Base-by-base conservation (phyloP, 805 yeast species). In the Candida silvicultrix region DNA sequence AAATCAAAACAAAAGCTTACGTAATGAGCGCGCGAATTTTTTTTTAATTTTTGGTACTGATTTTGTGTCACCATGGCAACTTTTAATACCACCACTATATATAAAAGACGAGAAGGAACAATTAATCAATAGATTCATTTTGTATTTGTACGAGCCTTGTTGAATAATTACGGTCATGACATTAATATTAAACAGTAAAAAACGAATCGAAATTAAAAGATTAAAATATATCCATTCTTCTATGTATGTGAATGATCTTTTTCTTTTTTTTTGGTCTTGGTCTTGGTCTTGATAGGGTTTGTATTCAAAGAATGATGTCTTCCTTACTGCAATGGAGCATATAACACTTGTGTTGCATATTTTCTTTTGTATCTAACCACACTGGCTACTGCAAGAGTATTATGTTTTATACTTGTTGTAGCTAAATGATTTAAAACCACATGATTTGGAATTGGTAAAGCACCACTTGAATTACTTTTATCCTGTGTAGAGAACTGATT, bases 401-500 rank as follows among this genome's bases (percentile, higher is more conserved):
- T 89, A 60, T 90, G 96, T 60, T 90, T 89, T 58, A 90, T 90
- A 52, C 94, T 83, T 11, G 97, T 89, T 8, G 97, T 90, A n/a
- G 97, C 96, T 65, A 90, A 71, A 65, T 90, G 98, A 62, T 90
- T 90, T 56, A 90, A 70, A 21, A 90, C 95, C 46, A 90, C 98
- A 62, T 90, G 97, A 61, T 90, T 89, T 14, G 98, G 98, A 46
- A 89, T 89, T 10, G 95, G 94, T 54, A 89, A 69, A 1, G 95
- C 95, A 45, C 96, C 95, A 35, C 87, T 78, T 55, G 85, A 86
- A 63, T 89, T 92, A 58, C 85, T 89, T 55, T 73, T 77, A 55
- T 83, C 88, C 55, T 78, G 68, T 38, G 64, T 59, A 3, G 70
- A 63, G 70, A 75, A 84, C 54, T 82, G 81, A 68, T 92, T 92